Conservation (phyloP, 345 rosid genomes). For the Arabidopsis suecica region DNA sequence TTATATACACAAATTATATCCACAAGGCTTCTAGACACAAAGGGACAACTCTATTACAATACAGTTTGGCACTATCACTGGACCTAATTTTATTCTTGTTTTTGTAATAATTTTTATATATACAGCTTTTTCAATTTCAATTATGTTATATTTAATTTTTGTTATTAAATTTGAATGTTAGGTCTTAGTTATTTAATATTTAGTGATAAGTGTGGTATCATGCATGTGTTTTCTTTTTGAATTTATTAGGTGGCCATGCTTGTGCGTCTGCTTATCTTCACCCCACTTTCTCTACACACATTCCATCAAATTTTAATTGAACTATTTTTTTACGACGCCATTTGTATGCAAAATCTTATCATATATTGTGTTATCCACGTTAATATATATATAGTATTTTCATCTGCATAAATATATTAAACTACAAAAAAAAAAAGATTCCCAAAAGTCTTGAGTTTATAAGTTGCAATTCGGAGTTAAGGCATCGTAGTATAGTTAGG, state of each 20-base stretch:
- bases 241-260: slow-evolving; percentile 47
- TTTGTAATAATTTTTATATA: slow-evolving; percentile 14
- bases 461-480: slow-evolving; percentile 20
- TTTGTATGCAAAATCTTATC: slow-evolving; percentile 20
- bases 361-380: slow-evolving; percentile 3
- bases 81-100: slow-evolving; percentile 39
- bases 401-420: not conserved
- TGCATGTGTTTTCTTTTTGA: slow-evolving; percentile 47
- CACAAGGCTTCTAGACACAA: slow-evolving; percentile 33
- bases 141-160: not conserved
- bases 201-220: slow-evolving; percentile 43
- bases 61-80: slow-evolving; percentile 45
- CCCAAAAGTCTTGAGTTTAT: slow-evolving; percentile 1
- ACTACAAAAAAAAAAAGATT: not conserved
- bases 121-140: slow-evolving; percentile 24
- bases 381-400: not conserved
- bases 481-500: slow-evolving; percentile 2
- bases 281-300: slow-evolving; percentile 41
- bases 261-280: slow-evolving; percentile 44
- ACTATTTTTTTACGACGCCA: not conserved
- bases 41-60: slow-evolving; percentile 35
- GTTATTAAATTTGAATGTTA: slow-evolving; percentile 9
- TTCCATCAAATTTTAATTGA: slow-evolving; percentile 18
- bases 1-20: slow-evolving; percentile 7
- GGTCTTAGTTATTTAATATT: slow-evolving; percentile 33